Percentiles rank a stretch among this genome's conserved stretches.
Conservation (phyloP, 441 rosid species). For the Populus hybrid region DNA sequence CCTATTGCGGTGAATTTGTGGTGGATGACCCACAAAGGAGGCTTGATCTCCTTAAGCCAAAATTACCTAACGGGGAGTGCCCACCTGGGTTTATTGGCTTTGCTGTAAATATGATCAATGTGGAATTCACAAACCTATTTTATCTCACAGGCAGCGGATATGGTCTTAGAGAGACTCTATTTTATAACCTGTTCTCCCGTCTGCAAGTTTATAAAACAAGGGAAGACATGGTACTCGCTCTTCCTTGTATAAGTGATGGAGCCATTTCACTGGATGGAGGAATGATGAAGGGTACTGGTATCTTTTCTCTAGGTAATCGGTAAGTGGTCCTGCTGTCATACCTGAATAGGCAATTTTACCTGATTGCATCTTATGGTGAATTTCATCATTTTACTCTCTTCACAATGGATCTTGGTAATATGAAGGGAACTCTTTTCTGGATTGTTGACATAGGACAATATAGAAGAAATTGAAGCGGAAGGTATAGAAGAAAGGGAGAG, state of each 20-base stretch:
- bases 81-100: conserved; percentile 79
- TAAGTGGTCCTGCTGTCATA: conserved; percentile 28
- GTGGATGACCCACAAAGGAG: conserved; percentile 79
- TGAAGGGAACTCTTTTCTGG: neutral
- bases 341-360: conserved; percentile 4
- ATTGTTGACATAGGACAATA: neutral
- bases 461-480: neutral
- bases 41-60: conserved; percentile 78
- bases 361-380: neutral
- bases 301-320: conserved; percentile 58
- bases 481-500: neutral
- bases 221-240: conserved; percentile 64
- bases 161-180: conserved; percentile 89
- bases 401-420: neutral
- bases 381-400: neutral
- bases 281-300: conserved; percentile 52
- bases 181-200: conserved; percentile 60
- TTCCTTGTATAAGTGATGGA: conserved; percentile 67
- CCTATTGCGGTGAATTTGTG: conserved; percentile 62
- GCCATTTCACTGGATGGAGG: conserved; percentile 94
- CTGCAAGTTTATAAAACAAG: conserved; percentile 81
- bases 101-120: conserved; percentile 78
- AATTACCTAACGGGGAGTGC: conserved; percentile 59
- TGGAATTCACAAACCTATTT: conserved; percentile 48
- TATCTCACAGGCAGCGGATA: conserved; percentile 53